Conservation (phyloP, 2,329 filamentous ascomycete species). For the Stagonosporopsis cucurbitacearum region DNA sequence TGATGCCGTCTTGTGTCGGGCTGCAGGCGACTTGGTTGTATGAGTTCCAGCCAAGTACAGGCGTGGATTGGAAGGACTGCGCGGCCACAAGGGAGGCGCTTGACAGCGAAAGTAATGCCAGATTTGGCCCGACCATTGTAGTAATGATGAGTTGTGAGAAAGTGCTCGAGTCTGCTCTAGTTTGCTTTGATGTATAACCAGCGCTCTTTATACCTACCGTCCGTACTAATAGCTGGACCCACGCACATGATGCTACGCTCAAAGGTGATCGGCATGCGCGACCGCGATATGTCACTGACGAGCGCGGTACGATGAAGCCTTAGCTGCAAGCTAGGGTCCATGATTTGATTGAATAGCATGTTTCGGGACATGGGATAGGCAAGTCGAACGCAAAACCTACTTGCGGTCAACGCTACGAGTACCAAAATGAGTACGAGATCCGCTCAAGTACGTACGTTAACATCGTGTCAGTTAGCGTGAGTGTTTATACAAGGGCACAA, state of each 20-base stretch:
- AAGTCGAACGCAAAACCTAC: neutral
- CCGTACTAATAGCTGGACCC: neutral
- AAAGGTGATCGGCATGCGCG: neutral
- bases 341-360: neutral
- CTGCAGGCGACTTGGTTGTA: constrained; percentile 30
- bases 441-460: neutral
- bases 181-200: neutral
- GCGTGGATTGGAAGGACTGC: constrained; percentile 26
- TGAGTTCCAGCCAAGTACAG: constrained; percentile 29
- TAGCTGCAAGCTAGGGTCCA: neutral
- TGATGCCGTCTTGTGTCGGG: constrained; percentile 23
- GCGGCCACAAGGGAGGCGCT: constrained; percentile 18
- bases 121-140: constrained; percentile 31
- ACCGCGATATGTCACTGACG: neutral
- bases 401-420: no score
- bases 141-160: neutral
- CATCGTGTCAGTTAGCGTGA: neutral
- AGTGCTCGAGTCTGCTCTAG: neutral
- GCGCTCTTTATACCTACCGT: neutral
- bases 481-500: neutral
- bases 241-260: neutral
- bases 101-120: constrained; percentile 26
- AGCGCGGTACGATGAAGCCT: neutral
- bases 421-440: neutral
- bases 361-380: neutral